Percentiles rank a stretch among this genome's conserved stretches.
Evolutionary conservation across 805 yeast genomes (phyloP).

Genomic region (Candida sonorensis): DNA sequence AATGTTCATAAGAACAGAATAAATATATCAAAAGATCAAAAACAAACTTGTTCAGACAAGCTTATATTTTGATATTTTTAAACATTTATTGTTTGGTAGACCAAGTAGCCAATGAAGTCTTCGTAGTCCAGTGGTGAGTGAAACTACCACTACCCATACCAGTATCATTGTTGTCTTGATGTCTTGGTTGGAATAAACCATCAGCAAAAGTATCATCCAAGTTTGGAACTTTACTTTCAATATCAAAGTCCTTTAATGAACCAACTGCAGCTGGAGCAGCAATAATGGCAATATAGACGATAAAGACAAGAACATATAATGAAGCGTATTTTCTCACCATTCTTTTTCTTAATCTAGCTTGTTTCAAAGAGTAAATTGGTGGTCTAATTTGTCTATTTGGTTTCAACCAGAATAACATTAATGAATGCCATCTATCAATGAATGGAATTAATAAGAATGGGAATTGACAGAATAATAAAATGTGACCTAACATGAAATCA

Average conservation of each 20-base stretch:
- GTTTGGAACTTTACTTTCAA: slow-evolving; percentile 26
- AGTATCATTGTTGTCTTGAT: slow-evolving; percentile 77
- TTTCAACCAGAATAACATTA: slow-evolving; percentile 97
- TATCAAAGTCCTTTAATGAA: slow-evolving; percentile 34
- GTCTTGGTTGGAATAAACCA: slow-evolving; percentile 90
- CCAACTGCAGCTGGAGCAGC: slow-evolving; percentile 89
- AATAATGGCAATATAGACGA: slow-evolving; percentile 67
- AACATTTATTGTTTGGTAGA: slow-evolving; percentile 38
- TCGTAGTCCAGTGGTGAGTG: slow-evolving; percentile 41
- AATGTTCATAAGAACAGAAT: neutral
- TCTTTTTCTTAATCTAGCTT: slow-evolving; percentile 92
- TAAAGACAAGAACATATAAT: slow-evolving; percentile 65
- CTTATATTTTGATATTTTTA: too few species aligned
- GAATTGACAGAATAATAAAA: slow-evolving; percentile 78
- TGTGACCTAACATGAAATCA: slow-evolving; percentile 90
- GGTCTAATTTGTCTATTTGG: slow-evolving; percentile 97
- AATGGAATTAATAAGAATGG: slow-evolving; percentile 82
- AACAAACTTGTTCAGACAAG: too few species aligned
- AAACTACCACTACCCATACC: slow-evolving; percentile 37
- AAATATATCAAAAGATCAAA: too few species aligned
- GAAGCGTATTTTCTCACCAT: slow-evolving; percentile 92
- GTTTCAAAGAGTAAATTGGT: slow-evolving; percentile 94
- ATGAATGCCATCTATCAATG: slow-evolving; percentile 96
- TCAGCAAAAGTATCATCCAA: slow-evolving; percentile 31
- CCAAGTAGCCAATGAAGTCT: slow-evolving; percentile 37